phyloP scores from a whole-genome alignment of 176 grass and related monocot genomes.

The Carex littledalei region DNA sequence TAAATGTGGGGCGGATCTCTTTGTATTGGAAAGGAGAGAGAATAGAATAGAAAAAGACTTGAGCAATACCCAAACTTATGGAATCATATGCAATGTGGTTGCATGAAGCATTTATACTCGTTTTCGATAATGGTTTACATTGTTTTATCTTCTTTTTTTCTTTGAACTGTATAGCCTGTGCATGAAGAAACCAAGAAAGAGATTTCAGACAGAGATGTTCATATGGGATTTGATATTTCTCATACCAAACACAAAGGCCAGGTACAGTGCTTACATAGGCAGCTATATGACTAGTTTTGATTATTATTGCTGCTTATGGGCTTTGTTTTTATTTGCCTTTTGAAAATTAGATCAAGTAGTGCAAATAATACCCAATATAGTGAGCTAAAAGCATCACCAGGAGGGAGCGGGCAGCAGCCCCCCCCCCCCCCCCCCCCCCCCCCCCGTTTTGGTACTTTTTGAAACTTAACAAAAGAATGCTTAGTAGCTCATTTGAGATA shows the following conservation, averaged over 20 bases:
- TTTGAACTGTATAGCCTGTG: slow-evolving; percentile 52
- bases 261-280: slow-evolving; percentile 37
- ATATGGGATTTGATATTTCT: slow-evolving; percentile 93
- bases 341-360: neutral
- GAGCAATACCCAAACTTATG: neutral
- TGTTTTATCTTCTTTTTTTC: slow-evolving; percentile 24
- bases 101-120: neutral
- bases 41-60: neutral
- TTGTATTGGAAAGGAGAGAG: neutral
- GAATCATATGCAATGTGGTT: slow-evolving; percentile 8
- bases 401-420: neutral
- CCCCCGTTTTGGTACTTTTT: neutral
- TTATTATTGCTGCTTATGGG: neutral
- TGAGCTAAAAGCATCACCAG: neutral
- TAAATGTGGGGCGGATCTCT: neutral
- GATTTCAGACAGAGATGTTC: slow-evolving; percentile 58
- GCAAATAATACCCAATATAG: neutral
- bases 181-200: slow-evolving; percentile 72
- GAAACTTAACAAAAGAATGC: neutral
- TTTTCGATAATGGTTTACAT: neutral
- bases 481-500: neutral
- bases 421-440: neutral
- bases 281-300: slow-evolving; percentile 13
- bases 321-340: neutral
- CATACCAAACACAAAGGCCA: slow-evolving; percentile 79